A percentile compares a stretch with the other conserved stretches of the same genome.
These are phyloP conservation scores for Phytophthora crassamura DNA, from an alignment of 352 stramenopile species.

Conservation along the genomic window DNA sequence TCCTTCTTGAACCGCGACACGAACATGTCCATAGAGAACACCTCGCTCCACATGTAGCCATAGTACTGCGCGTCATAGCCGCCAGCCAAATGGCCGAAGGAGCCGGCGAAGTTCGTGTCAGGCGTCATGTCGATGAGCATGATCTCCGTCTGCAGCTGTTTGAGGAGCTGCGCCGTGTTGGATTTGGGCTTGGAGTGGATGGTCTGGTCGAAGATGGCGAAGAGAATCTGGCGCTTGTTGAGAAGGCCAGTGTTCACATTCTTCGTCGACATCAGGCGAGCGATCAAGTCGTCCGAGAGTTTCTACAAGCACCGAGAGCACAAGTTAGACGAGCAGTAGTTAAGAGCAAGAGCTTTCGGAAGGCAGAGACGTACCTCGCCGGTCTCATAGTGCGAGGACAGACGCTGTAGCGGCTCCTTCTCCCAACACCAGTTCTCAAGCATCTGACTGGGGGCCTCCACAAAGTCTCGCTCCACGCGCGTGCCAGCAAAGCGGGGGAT, in stretches of 20 bases:
- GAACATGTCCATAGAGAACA: constrained; percentile 93
- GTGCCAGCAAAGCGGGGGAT: constrained; percentile 83
- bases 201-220: constrained; percentile 86
- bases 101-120: constrained; percentile 84
- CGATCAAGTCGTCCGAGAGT: constrained; percentile 83
- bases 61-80: constrained; percentile 87
- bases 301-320: constrained; percentile 42
- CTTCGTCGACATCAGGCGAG: constrained; percentile 86
- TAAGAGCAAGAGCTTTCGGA: not conserved
- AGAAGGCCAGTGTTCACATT: constrained; percentile 84
- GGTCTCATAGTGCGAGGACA: constrained; percentile 88
- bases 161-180: constrained; percentile 80
- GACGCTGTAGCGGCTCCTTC: constrained; percentile 80
- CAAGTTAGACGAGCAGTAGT: constrained; percentile 6
- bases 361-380: constrained; percentile 44
- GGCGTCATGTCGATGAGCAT: constrained; percentile 90
- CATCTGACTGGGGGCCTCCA: constrained; percentile 93
- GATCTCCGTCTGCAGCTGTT: constrained; percentile 86
- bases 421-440: constrained; percentile 93
- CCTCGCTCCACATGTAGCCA: constrained; percentile 92
- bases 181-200: constrained; percentile 86
- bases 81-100: constrained; percentile 84
- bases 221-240: constrained; percentile 87
- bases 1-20: constrained; percentile 87
- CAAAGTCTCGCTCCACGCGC: constrained; percentile 87